These are phyloP conservation scores for Cercospora citrullina DNA, from an alignment of 2,329 filamentous ascomycete species.

Conservation along the genomic window DNA sequence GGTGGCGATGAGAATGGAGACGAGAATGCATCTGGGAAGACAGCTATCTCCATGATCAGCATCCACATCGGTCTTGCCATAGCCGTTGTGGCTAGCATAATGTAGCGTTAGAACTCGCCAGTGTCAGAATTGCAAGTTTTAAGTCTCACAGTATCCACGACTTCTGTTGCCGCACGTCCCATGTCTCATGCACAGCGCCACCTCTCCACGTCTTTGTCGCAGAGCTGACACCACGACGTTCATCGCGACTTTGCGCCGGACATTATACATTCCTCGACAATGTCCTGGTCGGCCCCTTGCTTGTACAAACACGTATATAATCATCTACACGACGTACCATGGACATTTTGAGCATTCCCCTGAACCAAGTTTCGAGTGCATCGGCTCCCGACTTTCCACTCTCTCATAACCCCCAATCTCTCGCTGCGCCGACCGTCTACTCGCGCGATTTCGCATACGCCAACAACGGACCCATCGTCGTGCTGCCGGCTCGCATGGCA, in stretches of 20 bases:
- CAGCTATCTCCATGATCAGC: neutral
- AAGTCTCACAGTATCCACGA: neutral
- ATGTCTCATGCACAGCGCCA: neutral
- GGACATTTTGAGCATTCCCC: slow-evolving; percentile 8
- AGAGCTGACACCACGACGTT: neutral
- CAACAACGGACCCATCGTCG: slow-evolving; percentile 39
- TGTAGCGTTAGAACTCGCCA: neutral
- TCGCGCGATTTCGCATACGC: slow-evolving; percentile 49
- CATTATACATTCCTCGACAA: slow-evolving; percentile 17
- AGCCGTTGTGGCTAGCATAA: neutral
- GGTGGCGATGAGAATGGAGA: neutral
- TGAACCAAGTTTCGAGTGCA: slow-evolving; percentile 15
- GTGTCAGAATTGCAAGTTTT: neutral
- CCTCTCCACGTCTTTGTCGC: slow-evolving; percentile 4
- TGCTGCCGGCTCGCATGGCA: slow-evolving; percentile 45
- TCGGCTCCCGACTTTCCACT: slow-evolving; percentile 7
- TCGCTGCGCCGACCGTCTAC: slow-evolving; percentile 30
- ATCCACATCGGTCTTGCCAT: neutral
- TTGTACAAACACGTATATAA: slow-evolving; percentile 15
- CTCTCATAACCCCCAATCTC: slow-evolving; percentile 4
- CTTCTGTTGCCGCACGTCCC: neutral
- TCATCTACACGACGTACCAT: slow-evolving; percentile 12
- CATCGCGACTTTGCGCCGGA: slow-evolving; percentile 14
- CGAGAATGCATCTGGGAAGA: neutral
- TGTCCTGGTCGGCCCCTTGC: slow-evolving; percentile 18